Conservation (phyloP, 441 rosid species). For the Populus trichocarpa region DNA sequence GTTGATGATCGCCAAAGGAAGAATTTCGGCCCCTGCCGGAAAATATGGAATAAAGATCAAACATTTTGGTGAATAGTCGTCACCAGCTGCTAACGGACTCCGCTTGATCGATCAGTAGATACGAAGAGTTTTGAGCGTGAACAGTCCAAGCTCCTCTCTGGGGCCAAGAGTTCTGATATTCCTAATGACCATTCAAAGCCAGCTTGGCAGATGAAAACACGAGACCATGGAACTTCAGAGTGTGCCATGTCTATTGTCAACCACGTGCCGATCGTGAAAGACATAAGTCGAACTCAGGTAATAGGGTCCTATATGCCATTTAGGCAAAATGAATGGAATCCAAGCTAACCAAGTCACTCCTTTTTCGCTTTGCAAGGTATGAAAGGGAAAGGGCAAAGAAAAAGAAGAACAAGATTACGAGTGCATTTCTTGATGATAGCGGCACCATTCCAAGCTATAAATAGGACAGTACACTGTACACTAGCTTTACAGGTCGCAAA, state of each 20-base stretch:
- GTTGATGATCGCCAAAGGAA: no score
- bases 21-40: no score
- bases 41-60: no score
- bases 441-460: not conserved
- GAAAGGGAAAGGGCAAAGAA: not conserved
- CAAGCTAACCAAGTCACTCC: not conserved
- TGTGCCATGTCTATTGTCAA: not conserved
- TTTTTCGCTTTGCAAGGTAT: not conserved
- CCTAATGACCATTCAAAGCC: not conserved
- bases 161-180: not conserved
- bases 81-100: no score
- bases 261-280: constrained; percentile 8
- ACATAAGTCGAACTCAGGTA: not conserved
- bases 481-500: not conserved
- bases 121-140: not conserved
- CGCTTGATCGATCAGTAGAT: no score
- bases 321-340: constrained; percentile 3
- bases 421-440: not conserved
- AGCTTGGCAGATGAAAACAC: constrained; percentile 1
- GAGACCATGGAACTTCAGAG: not conserved
- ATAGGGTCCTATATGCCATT: constrained; percentile 3
- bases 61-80: no score
- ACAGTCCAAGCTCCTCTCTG: not conserved
- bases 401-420: not conserved
- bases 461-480: not conserved